Base-by-base conservation (phyloP, 345 rosid species). In the Boechera stricta region DNA sequence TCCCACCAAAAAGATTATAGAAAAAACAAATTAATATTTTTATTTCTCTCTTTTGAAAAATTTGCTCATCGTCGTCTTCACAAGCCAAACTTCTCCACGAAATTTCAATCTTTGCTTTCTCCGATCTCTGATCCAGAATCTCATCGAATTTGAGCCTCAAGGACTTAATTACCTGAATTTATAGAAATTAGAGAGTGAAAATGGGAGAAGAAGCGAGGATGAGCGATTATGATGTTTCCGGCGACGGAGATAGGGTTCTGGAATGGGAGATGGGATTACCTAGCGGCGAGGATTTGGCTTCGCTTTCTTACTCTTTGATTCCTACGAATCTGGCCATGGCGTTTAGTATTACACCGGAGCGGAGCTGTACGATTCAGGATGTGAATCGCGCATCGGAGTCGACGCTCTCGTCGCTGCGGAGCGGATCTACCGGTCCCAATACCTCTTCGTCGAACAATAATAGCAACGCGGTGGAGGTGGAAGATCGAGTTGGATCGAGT, bases 231-330 rank as follows among this genome's bases (percentile, higher is more conserved):
- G 78, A 77, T n/a, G 57, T 56, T 52, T 71, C 70, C 49, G 88
- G 84, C 28, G 88, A 84, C 36, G 92, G 86, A 7, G 91, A 87
- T 58, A 82, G 93, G 56, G 83, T 93, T 47, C 5, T 28, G 0
- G 99, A 89, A 67, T 96, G 98, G 99, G 99, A 90, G 87, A 72
- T 76, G 78, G 99, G 99, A 2, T 63, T 96, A 28, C 99, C 99
- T 0, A 74, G 49, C 73, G 86, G 69, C 41, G 89, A 81, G 10
- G 98, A 96, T 24, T 77, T 96, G 16, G 84, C 98, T 3, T 95
- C 99, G 16, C 84, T 96, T 24, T 87, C 87, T 1, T 90, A 89
- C 79, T 71, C 71, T 51, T 80, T 96, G 71, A 73, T 96, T 51
- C 92, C 99, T 0, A 81, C 80, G 72, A 91, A 86, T 70, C 92